Evolutionary conservation across 352 stramenopile genomes (phyloP).

Genomic region (Phytophthora tentaculata): DNA sequence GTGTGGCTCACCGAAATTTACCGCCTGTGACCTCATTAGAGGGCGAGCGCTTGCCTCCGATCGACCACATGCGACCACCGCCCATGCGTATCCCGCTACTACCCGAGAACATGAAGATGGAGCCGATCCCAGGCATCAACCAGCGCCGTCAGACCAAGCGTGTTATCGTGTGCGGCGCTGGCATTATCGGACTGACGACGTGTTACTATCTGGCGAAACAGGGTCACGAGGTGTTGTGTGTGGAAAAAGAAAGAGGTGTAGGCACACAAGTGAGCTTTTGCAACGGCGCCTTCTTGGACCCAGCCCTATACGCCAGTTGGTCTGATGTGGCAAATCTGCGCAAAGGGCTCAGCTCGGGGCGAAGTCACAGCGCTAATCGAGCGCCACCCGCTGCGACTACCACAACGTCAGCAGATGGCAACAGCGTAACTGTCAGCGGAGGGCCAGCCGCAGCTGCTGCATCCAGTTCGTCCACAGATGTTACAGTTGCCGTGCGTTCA

Average conservation of each 20-base stretch:
- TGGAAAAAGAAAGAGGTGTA: conserved; percentile 83
- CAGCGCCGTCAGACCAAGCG: conserved; percentile 70
- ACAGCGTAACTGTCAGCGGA: conserved; percentile 40
- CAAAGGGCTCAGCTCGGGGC: conserved; percentile 36
- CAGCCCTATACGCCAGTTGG: conserved; percentile 83
- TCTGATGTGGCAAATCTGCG: conserved; percentile 73
- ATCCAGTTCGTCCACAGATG: conserved; percentile 32
- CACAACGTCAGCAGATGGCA: conserved; percentile 37
- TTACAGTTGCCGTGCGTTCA: conserved; percentile 31
- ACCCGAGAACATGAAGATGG: conserved; percentile 74
- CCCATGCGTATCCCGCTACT: conserved; percentile 65
- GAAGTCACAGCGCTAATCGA: conserved; percentile 15
- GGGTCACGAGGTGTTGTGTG: conserved; percentile 86
- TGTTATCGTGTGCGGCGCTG: conserved; percentile 87
- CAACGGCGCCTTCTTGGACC: conserved; percentile 86
- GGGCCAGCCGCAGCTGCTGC: conserved; percentile 45
- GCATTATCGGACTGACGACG: conserved; percentile 85
- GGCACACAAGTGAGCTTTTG: conserved; percentile 84
- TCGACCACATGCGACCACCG: conserved; percentile 57
- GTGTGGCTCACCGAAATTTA: conserved; percentile 40
- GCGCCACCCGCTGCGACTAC: conserved; percentile 16
- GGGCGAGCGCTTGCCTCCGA: conserved; percentile 63
- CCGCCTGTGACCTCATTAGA: conserved; percentile 41
- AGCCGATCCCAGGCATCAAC: conserved; percentile 63
- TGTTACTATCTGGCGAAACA: conserved; percentile 89